Percentiles rank a stretch among this genome's conserved stretches.
Conservation (phyloP, 192 early-diverging fungal species). For the Linnemannia exigua region DNA sequence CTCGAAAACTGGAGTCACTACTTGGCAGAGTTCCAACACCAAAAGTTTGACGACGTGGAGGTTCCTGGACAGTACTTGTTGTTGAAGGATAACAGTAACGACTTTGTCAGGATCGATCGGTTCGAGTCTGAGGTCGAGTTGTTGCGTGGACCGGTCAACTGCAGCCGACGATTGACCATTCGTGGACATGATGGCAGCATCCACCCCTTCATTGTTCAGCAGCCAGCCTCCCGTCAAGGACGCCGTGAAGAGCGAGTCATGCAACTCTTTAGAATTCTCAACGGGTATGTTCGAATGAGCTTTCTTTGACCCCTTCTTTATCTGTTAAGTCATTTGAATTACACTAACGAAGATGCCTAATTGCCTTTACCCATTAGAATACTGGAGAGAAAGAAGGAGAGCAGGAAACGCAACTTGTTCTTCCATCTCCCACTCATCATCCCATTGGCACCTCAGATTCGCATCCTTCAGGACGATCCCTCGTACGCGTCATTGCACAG, state of each 20-base stretch:
- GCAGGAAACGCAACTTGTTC: constrained; percentile 80
- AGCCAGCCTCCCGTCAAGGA: constrained; percentile 90
- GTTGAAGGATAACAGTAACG: constrained; percentile 85
- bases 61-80: constrained; percentile 97
- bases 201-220: constrained; percentile 94
- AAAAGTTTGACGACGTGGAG: constrained; percentile 99
- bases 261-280: constrained; percentile 95
- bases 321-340: not conserved
- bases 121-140: constrained; percentile 94
- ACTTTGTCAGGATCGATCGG: constrained; percentile 96
- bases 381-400: constrained; percentile 86
- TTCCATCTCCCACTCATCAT: constrained; percentile 94
- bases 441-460: constrained; percentile 91
- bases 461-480: constrained; percentile 94
- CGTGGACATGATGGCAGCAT: constrained; percentile 92
- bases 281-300: constrained; percentile 64
- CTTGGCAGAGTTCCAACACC: constrained; percentile 98
- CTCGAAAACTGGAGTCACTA: constrained; percentile 92
- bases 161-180: constrained; percentile 85
- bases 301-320: not conserved
- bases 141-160: constrained; percentile 80
- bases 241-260: constrained; percentile 96
- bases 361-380: constrained; percentile 60
- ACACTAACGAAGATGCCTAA: not conserved
- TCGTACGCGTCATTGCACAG: constrained; percentile 92